Evolutionary conservation across 2,329 filamentous ascomycete genomes (phyloP).

Genomic region (Colletotrichum sp.): DNA sequence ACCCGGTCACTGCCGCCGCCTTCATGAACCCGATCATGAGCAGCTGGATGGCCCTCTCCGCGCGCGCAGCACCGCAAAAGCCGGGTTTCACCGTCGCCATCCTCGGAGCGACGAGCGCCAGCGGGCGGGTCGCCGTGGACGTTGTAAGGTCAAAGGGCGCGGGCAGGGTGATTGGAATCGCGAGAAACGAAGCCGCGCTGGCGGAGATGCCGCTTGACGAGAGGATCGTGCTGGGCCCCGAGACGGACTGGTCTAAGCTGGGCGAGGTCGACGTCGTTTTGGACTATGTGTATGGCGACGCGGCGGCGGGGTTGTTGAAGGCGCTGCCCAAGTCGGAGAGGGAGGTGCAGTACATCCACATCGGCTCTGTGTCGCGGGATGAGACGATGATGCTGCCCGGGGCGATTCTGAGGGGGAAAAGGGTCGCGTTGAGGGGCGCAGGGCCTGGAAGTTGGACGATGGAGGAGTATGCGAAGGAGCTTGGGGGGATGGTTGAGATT

Average conservation of each 20-base stretch:
- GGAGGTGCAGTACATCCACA: constrained; percentile 58
- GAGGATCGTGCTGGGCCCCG: constrained; percentile 44
- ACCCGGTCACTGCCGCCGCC: constrained; percentile 55
- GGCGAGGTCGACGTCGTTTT: constrained; percentile 58
- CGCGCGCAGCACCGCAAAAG: constrained; percentile 43
- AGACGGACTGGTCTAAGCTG: constrained; percentile 51
- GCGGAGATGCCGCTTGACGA: constrained; percentile 49
- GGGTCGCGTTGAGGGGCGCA: constrained; percentile 51
- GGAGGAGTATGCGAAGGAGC: constrained; percentile 26
- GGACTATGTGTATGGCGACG: constrained; percentile 61
- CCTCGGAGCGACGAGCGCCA: constrained; percentile 57
- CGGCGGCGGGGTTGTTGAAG: constrained; percentile 43
- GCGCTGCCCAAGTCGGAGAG: constrained; percentile 40
- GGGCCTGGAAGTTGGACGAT: constrained; percentile 49
- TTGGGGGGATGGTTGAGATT: constrained; percentile 28
- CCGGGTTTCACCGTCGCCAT: constrained; percentile 53
- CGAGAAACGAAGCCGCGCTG: constrained; percentile 49
- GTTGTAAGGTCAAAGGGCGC: constrained; percentile 55
- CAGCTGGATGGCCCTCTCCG: constrained; percentile 61
- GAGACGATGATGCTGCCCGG: constrained; percentile 44
- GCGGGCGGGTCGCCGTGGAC: constrained; percentile 54
- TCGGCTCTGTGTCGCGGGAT: constrained; percentile 48
- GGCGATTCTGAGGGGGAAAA: constrained; percentile 49
- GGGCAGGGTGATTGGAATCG: constrained; percentile 54
- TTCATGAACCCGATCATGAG: constrained; percentile 60